Evolutionary conservation across 108 stramenopile genomes (phyloP).

Genomic region (Epipyxis sp.): DNA sequence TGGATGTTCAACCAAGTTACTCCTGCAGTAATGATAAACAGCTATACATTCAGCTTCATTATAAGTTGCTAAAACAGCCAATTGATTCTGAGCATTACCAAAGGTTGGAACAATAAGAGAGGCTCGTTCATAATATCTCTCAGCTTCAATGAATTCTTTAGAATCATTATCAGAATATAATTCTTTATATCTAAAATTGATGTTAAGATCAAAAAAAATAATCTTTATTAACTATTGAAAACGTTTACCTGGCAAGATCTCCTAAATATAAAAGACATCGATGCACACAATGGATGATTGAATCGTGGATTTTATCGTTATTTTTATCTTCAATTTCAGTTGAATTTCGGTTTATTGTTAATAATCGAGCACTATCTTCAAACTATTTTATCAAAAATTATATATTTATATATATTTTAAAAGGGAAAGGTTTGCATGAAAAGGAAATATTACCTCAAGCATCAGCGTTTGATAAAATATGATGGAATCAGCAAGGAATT

Average conservation of each 20-base stretch:
- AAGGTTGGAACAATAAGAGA: neutral
- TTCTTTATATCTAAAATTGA: neutral
- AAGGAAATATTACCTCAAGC: neutral
- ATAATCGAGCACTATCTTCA: neutral
- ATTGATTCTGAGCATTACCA: conserved; percentile 23
- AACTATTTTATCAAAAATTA: neutral
- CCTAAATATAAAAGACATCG: neutral
- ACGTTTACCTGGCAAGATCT: too few species aligned
- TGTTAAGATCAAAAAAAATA: too few species aligned
- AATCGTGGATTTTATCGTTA: neutral
- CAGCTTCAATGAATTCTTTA: neutral
- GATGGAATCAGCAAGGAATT: neutral
- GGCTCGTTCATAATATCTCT: neutral
- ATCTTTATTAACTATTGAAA: too few species aligned
- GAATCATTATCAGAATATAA: neutral
- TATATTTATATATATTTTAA: neutral
- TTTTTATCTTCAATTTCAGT: neutral
- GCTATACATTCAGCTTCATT: conserved; percentile 2
- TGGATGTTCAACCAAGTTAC: neutral
- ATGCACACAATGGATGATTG: neutral
- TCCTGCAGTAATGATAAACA: conserved; percentile 8
- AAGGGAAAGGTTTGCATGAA: too few species aligned
- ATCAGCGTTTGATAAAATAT: neutral
- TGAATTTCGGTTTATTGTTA: too few species aligned
- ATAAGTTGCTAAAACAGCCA: conserved; percentile 19